These are phyloP conservation scores for Immersiella caudata DNA, from an alignment of 495 filamentous ascomycete species.

Conservation along the genomic window DNA sequence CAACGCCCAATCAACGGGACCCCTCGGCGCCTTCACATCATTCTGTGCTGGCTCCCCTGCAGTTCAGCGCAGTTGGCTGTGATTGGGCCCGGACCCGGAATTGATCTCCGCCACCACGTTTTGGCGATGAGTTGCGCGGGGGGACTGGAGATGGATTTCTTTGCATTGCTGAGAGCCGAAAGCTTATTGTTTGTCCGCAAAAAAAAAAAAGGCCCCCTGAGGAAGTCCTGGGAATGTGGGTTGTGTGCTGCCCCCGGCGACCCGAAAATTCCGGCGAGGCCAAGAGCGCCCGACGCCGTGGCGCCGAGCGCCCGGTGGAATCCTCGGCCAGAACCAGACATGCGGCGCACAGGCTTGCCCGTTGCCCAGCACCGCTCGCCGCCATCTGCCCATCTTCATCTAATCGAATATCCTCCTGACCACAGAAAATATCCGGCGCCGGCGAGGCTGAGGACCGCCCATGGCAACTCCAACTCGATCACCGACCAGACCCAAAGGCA, in stretches of 20 bases:
- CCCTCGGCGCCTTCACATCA: neutral
- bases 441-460: slow-evolving; percentile 63
- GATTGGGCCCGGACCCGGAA: slow-evolving; percentile 6
- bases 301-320: slow-evolving; percentile 3
- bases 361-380: slow-evolving; percentile 19
- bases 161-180: neutral
- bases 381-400: slow-evolving; percentile 19
- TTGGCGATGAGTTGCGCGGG: neutral
- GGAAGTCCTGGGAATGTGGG: neutral
- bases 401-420: slow-evolving; percentile 68
- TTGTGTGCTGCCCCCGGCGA: neutral
- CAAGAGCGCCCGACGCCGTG: neutral
- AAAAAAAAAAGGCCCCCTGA: neutral
- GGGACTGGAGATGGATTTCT: neutral
- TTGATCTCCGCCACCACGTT: slow-evolving; percentile 4
- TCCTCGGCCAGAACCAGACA: slow-evolving; percentile 11
- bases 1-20: slow-evolving; percentile 4
- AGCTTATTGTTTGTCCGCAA: neutral
- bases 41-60: neutral
- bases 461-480: slow-evolving; percentile 77
- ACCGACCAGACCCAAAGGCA: slow-evolving; percentile 94
- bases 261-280: neutral
- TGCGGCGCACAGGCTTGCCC: neutral
- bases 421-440: slow-evolving; percentile 67
- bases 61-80: slow-evolving; percentile 6